Base-by-base conservation (phyloP, 2,329 filamentous ascomycete species). In the Colletotrichum ledebouriae region DNA sequence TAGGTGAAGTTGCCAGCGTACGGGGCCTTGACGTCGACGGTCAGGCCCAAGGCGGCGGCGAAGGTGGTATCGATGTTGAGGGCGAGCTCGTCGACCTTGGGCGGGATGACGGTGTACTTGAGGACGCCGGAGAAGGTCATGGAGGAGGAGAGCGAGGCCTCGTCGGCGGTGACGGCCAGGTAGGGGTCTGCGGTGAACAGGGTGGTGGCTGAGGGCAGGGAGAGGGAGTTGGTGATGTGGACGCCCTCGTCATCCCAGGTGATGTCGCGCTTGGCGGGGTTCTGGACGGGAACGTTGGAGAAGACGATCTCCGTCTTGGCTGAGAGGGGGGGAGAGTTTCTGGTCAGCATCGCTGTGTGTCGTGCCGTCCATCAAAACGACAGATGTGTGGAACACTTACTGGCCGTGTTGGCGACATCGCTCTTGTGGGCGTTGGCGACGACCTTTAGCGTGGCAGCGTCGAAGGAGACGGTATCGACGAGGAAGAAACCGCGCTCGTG, bases 401-500 rank as follows among this genome's bases (percentile, higher is more conserved):
- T 62, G 15, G 72, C 71, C 44, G 72, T 73, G 63, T 70, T 72
- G 46, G 70, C 70, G 17, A 73, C 63, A 15, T 73, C 70, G n/a
- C 64, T 73, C 66, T 72, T 73, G 67, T 73, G 63, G 9, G 72
- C 69, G 42, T 71, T 59, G 9, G 71, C 71, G 15, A 73, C 58
- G 20, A 73, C 70, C 7, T 69, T 68, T 17, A 73, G 56, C 34
- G 71, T 71, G 17, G 41, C 63, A 5, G 47, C 63, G 52, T 67
- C 55, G 52, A 67, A 42, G 11, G 71, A 58, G 29, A 70, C 60
- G n/a, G 59, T 65, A 12, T 72, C 70, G 6, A 72, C 71, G 15
- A 73, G 63, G 64, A 73, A 73, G 57, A 73, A 71, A 22, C 71
- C 71, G 15, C 72, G 71, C 64, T 73, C 72, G 15, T 69, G 46